A percentile compares a stretch with the other conserved stretches of the same genome.
Evolutionary conservation across 306 rosid species (phyloP).

Genomic region (Ormosia emarginata): DNA sequence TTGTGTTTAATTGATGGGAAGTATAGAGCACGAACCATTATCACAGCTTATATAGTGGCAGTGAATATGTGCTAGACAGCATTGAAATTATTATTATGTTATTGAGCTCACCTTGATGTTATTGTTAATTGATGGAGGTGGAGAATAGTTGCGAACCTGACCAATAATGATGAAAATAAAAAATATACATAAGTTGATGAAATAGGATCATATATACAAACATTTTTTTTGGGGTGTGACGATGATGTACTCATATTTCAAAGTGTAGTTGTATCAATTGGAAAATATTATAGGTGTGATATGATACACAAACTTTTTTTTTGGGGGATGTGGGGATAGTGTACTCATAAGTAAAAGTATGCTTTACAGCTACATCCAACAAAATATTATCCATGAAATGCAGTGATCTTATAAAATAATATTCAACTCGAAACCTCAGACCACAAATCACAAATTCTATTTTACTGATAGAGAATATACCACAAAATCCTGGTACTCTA

Average conservation of each 20-base stretch:
- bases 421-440: background rate
- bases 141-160: slow-evolving; percentile 93
- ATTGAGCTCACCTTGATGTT: slow-evolving; percentile 85
- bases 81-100: background rate
- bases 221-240: background rate
- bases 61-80: background rate
- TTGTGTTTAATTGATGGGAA: background rate
- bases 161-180: slow-evolving; percentile 20
- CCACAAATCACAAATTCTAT: background rate
- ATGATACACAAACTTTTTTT: background rate
- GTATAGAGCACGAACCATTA: background rate
- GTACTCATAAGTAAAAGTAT: background rate
- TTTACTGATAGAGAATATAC: slow-evolving; percentile 37
- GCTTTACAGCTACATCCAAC: background rate
- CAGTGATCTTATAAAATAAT: slow-evolving; percentile 3
- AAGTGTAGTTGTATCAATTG: background rate
- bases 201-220: slow-evolving; percentile 1
- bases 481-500: slow-evolving; percentile 94
- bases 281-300: background rate
- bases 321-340: background rate
- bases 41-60: background rate
- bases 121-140: slow-evolving; percentile 82
- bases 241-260: background rate
- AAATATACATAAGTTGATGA: background rate
- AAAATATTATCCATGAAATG: background rate